Base-by-base conservation (phyloP, 2,329 filamentous ascomycete species). In the Pseudogymnoascus sp. region DNA sequence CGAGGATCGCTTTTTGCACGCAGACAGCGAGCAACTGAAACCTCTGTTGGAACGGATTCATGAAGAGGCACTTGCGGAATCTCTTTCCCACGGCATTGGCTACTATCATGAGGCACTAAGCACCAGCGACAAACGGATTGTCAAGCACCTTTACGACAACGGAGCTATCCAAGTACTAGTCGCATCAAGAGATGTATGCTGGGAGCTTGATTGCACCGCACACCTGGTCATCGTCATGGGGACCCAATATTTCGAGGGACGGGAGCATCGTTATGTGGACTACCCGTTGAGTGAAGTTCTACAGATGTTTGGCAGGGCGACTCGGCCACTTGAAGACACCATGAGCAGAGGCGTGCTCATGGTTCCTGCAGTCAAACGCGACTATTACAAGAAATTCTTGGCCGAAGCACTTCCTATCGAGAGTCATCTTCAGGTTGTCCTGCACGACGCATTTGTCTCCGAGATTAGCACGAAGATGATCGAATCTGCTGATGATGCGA, bases 331-430 rank as follows among this genome's bases (percentile, higher is more conserved):
- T 3, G 82, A 87, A 71, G 92, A 96, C 70, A 91, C 90, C 63
- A 84, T 88, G 63, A 89, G 90, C 53, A 91, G 90, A 66, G 95
- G 93, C 68, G 91, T 99, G n/a, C 81, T 99, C 50, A 97, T 99
- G 94, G 85, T 97, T 10, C 92, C 93, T 2, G 87, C 90, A 16
- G 91, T 95, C 59, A 97, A 96, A 81, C 87, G 94, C 38, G 92
- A 97, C 66, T 99, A 96, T 77, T 99, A 97, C 83, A 95, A 94
- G 78, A 99, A 99, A 77, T 99, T 99, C 80, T 78, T 99, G 67
- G 93, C 94, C 70, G 95, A 99, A 75, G 94, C 94, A 18, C 80
- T 99, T 44, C 94, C 94, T 0, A 91, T 99, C 23, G 94, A 99
- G 77, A 96, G 91, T 67, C 92, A 96, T 73, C 82, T 99, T 33